Conservation (phyloP, 768 basidiomycete genomes). For the Agrocybe pediades region DNA sequence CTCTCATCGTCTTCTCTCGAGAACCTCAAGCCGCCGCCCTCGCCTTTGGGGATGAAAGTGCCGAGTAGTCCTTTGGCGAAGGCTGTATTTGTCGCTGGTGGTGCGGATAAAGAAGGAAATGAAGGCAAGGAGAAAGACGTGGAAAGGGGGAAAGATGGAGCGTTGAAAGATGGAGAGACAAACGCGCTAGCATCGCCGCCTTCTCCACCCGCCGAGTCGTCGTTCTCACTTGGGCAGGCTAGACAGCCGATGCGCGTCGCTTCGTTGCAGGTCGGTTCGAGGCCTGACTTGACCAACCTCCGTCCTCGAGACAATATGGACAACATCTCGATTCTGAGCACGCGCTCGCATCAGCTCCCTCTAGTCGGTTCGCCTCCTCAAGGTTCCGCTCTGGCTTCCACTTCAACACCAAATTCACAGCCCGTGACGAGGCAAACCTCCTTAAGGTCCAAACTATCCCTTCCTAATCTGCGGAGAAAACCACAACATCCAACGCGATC, state of each 20-base stretch:
- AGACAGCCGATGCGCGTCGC: background rate
- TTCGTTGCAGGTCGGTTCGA: background rate
- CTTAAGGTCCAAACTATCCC: conserved; percentile 64
- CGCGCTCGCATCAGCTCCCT: conserved; percentile 16
- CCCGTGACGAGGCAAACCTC: conserved; percentile 41
- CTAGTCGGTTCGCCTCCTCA: background rate
- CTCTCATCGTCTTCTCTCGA: conserved; percentile 45
- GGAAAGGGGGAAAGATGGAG: too few species aligned
- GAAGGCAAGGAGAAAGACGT: too few species aligned
- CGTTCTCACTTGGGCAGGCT: too few species aligned
- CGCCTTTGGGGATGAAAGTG: conserved; percentile 22
- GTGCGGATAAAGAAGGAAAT: too few species aligned
- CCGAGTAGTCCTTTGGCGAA: conserved; percentile 40
- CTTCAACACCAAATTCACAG: conserved; percentile 39
- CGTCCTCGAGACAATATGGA: conserved; percentile 2
- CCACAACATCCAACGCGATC: too few species aligned
- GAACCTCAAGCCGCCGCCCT: conserved; percentile 9
- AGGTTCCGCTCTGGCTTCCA: conserved; percentile 5
- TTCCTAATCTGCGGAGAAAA: conserved; percentile 63
- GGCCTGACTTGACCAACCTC: background rate
- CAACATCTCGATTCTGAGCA: conserved; percentile 32
- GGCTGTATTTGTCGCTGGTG: conserved; percentile 1
- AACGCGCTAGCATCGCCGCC: too few species aligned
- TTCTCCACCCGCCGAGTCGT: too few species aligned
- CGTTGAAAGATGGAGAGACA: too few species aligned